These are phyloP conservation scores for Fusarium haematococcum DNA, from an alignment of 2,329 filamentous ascomycete species.

Conservation along the genomic window DNA sequence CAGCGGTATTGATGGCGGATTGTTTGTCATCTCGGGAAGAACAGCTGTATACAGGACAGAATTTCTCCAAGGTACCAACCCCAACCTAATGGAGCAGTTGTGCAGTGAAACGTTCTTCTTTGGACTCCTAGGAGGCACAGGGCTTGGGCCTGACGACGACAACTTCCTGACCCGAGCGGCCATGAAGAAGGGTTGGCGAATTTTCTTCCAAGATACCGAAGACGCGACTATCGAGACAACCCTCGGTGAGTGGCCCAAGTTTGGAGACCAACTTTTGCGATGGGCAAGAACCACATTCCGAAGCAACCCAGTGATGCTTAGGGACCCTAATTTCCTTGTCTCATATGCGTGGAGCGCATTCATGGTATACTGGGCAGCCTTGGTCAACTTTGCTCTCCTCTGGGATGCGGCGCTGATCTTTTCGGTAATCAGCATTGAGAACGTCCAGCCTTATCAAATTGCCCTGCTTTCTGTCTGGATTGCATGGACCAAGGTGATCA, in stretches of 20 bases:
- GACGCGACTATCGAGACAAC: slow-evolving; percentile 64
- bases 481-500: slow-evolving; percentile 66
- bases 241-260: slow-evolving; percentile 63
- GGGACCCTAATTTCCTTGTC: slow-evolving; percentile 49
- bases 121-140: slow-evolving; percentile 48
- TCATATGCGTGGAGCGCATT: slow-evolving; percentile 61
- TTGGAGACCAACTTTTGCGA: slow-evolving; percentile 63
- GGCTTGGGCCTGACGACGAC: slow-evolving; percentile 67
- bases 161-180: slow-evolving; percentile 70
- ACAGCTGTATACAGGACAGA: slow-evolving; percentile 63
- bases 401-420: slow-evolving; percentile 60
- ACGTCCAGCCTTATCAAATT: neutral
- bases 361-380: slow-evolving; percentile 64
- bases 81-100: slow-evolving; percentile 57
- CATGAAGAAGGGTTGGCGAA: slow-evolving; percentile 61
- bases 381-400: slow-evolving; percentile 67
- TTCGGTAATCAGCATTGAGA: slow-evolving; percentile 33
- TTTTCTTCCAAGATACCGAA: slow-evolving; percentile 65
- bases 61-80: slow-evolving; percentile 59
- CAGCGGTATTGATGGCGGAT: slow-evolving; percentile 67
- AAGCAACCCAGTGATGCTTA: slow-evolving; percentile 64
- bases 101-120: slow-evolving; percentile 64
- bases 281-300: slow-evolving; percentile 71
- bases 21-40: slow-evolving; percentile 69
- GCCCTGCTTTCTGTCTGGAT: slow-evolving; percentile 57